These are phyloP conservation scores for Arthrobotrys pseudoclavata DNA, from an alignment of 2,329 filamentous ascomycete genomes.

Conservation along the genomic window DNA sequence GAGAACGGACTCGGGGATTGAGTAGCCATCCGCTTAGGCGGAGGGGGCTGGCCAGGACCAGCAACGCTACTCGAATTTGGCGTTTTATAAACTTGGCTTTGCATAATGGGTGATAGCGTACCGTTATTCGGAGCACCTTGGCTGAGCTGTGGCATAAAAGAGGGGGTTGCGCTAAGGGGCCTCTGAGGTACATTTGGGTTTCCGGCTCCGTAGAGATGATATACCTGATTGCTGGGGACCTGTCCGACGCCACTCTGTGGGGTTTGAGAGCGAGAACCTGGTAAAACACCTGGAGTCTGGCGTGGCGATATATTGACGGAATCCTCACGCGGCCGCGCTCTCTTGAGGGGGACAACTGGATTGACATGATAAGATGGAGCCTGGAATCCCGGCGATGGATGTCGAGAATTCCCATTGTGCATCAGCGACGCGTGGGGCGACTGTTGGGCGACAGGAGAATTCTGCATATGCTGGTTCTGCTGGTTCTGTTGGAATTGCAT, in stretches of 20 bases:
- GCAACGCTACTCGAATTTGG: conserved; percentile 73
- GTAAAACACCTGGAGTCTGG: conserved; percentile 79
- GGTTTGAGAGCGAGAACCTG: conserved; percentile 90
- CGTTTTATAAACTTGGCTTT: conserved; percentile 78
- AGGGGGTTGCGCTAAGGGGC: conserved; percentile 68
- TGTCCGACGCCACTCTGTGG: conserved; percentile 74
- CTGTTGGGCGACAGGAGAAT: conserved; percentile 62
- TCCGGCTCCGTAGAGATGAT: conserved; percentile 74
- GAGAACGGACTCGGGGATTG: conserved; percentile 93
- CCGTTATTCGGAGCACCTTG: conserved; percentile 84
- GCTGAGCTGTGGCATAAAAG: conserved; percentile 77
- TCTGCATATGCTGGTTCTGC: conserved; percentile 45
- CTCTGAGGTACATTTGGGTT: conserved; percentile 72
- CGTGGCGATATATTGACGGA: conserved; percentile 85
- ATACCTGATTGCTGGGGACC: conserved; percentile 76
- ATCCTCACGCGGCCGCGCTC: conserved; percentile 84
- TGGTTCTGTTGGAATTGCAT: conserved; percentile 68
- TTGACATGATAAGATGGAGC: conserved; percentile 86
- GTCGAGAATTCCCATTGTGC: conserved; percentile 87
- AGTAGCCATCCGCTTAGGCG: conserved; percentile 86
- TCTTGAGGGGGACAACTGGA: conserved; percentile 89
- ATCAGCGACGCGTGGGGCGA: conserved; percentile 70
- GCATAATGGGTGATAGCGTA: conserved; percentile 93
- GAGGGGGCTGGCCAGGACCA: conserved; percentile 53
- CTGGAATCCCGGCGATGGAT: conserved; percentile 82